Percentiles rank a stretch among this genome's conserved stretches.
Evolutionary conservation across 345 rosid genomes (phyloP).

Genomic region (Moricandia moricandioides): DNA sequence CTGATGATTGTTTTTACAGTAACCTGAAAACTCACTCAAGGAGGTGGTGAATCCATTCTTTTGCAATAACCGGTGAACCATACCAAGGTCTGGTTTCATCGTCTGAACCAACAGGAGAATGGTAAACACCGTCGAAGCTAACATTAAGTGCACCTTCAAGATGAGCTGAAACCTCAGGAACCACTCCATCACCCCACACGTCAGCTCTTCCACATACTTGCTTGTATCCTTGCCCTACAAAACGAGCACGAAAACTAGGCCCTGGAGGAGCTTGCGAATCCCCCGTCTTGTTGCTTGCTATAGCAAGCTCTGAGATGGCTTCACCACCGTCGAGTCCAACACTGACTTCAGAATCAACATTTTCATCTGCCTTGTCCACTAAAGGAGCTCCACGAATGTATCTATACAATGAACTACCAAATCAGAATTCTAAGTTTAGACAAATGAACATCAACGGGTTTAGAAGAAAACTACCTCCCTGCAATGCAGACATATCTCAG

Average conservation of each 20-base stretch:
- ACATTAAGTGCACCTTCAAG: constrained; percentile 77
- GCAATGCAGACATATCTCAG: constrained; percentile 86
- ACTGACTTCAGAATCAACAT: constrained; percentile 40
- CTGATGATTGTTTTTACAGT: neutral
- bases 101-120: constrained; percentile 90
- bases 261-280: constrained; percentile 28
- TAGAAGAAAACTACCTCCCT: constrained; percentile 57
- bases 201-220: constrained; percentile 92
- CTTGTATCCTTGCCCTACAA: constrained; percentile 93
- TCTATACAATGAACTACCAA: neutral
- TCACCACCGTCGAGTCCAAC: constrained; percentile 43
- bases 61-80: constrained; percentile 70
- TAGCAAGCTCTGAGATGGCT: constrained; percentile 44
- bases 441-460: neutral
- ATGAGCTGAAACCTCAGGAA: constrained; percentile 84
- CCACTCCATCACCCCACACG: constrained; percentile 98
- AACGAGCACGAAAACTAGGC: constrained; percentile 60
- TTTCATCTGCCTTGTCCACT: constrained; percentile 39
- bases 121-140: constrained; percentile 78
- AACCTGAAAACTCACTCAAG: constrained; percentile 37
- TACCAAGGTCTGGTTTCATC: constrained; percentile 76
- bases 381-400: constrained; percentile 49
- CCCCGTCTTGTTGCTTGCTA: constrained; percentile 34
- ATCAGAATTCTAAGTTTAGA: neutral
- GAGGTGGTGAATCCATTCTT: constrained; percentile 77